These are phyloP conservation scores for Podila epigama DNA, from an alignment of 192 early-diverging fungal genomes.

Conservation along the genomic window DNA sequence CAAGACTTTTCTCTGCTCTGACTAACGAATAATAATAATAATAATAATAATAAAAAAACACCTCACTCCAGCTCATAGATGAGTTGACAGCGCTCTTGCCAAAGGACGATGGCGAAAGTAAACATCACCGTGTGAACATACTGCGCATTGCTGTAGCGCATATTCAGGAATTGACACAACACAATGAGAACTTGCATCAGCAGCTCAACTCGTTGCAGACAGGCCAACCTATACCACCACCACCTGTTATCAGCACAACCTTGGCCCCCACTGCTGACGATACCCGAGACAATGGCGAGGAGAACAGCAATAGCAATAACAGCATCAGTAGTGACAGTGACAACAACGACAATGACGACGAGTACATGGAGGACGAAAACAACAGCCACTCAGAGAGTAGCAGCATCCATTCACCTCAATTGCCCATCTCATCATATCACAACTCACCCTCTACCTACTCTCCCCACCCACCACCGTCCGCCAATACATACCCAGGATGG, in stretches of 20 bases:
- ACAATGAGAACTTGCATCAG: constrained; percentile 56
- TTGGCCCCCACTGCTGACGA: constrained; percentile 9
- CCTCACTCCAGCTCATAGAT: constrained; percentile 50
- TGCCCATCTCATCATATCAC: constrained; percentile 17
- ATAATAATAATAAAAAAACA: not conserved
- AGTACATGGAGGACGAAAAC: not conserved
- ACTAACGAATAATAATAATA: not conserved
- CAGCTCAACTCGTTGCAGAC: constrained; percentile 15
- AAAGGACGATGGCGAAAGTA: constrained; percentile 35
- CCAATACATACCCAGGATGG: not conserved
- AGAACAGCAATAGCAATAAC: not conserved
- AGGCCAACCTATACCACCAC: constrained; percentile 11
- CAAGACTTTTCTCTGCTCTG: not conserved
- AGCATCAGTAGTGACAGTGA: not conserved
- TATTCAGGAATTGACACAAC: constrained; percentile 65
- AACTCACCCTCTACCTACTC: constrained; percentile 21
- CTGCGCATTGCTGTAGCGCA: constrained; percentile 55
- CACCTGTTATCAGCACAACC: constrained; percentile 23
- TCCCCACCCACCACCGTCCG: constrained; percentile 2
- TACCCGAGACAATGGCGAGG: not conserved
- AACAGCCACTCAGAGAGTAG: not conserved
- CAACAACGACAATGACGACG: not conserved
- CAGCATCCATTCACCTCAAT: constrained; percentile 8
- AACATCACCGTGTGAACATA: constrained; percentile 57
- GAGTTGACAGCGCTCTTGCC: constrained; percentile 54